Evolutionary conservation across 768 basidiomycete genomes (phyloP).

Genomic region (Pisolithus orientalis): DNA sequence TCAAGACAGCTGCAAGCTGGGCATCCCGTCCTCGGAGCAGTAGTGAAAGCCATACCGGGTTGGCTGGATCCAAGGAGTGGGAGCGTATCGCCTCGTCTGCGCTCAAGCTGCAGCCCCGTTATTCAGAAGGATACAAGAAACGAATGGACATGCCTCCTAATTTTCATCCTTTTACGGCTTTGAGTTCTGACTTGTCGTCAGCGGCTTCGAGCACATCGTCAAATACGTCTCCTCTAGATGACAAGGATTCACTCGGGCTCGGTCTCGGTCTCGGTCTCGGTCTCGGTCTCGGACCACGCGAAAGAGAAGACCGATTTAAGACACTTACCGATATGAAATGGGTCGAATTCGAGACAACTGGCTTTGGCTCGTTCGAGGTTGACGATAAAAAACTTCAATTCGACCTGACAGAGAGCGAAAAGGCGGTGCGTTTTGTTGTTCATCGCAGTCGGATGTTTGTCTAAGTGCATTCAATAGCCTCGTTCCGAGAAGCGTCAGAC

Average conservation of each 20-base stretch:
- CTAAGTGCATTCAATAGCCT: slow-evolving; percentile 37
- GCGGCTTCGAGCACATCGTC: slow-evolving; percentile 38
- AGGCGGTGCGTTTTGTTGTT: slow-evolving; percentile 37
- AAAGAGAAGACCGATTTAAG: slow-evolving; percentile 66
- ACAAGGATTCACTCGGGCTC: slow-evolving; percentile 24
- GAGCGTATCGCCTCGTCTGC: slow-evolving; percentile 59
- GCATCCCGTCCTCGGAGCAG: slow-evolving; percentile 27
- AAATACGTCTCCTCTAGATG: slow-evolving; percentile 28
- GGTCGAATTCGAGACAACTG: slow-evolving; percentile 85
- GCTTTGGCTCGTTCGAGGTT: slow-evolving; percentile 54
- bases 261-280: slow-evolving; percentile 29
- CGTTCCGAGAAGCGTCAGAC: slow-evolving; percentile 72
- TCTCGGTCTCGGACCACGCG: slow-evolving; percentile 30
- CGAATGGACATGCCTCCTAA: slow-evolving; percentile 61
- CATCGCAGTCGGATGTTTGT: not conserved
- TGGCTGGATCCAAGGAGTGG: slow-evolving; percentile 70
- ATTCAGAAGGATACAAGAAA: slow-evolving; percentile 72
- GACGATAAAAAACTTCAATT: slow-evolving; percentile 79
- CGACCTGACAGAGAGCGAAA: slow-evolving; percentile 85
- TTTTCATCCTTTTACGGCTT: slow-evolving; percentile 46
- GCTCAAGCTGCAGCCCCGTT: slow-evolving; percentile 56
- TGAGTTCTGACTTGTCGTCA: slow-evolving; percentile 30
- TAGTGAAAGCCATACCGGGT: slow-evolving; percentile 22
- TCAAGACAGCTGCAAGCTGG: slow-evolving; percentile 57
- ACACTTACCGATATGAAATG: slow-evolving; percentile 83